Conservation (phyloP, 2,329 filamentous ascomycete species). For the Cladophialophora yegresii region DNA sequence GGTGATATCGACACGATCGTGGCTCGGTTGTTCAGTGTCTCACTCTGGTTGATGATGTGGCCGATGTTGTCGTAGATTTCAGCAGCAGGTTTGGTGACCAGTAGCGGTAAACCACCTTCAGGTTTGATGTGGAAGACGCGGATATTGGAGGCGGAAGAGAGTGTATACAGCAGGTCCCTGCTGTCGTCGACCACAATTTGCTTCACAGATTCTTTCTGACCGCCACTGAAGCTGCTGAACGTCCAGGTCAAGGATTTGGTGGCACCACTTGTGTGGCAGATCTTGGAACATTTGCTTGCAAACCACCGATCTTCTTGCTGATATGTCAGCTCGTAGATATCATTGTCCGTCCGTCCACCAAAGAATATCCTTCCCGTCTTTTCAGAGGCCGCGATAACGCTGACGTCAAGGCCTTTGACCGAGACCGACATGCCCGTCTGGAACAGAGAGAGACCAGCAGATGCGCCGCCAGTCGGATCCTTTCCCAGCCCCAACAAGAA, state of each 20-base stretch:
- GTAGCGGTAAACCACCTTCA: slow-evolving; percentile 54
- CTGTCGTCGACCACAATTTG: slow-evolving; percentile 88
- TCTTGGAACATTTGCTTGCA: slow-evolving; percentile 78
- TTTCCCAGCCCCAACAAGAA: slow-evolving; percentile 81
- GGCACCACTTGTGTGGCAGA: slow-evolving; percentile 75
- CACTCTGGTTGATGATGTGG: slow-evolving; percentile 75
- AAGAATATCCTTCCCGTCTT: slow-evolving; percentile 92
- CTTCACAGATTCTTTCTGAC: slow-evolving; percentile 56
- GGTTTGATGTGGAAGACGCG: slow-evolving; percentile 84
- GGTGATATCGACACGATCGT: slow-evolving; percentile 81
- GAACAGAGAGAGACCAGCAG: slow-evolving; percentile 71
- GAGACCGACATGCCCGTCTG: slow-evolving; percentile 83
- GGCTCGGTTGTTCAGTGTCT: slow-evolving; percentile 69
- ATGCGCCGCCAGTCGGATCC: slow-evolving; percentile 60
- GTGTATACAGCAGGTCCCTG: slow-evolving; percentile 82
- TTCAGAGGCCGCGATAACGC: slow-evolving; percentile 73
- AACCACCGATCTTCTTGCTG: slow-evolving; percentile 99
- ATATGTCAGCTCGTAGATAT: slow-evolving; percentile 92
- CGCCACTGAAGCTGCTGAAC: slow-evolving; percentile 26
- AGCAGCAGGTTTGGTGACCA: slow-evolving; percentile 57
- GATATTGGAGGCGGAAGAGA: slow-evolving; percentile 85
- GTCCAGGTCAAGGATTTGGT: slow-evolving; percentile 63
- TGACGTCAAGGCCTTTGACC: slow-evolving; percentile 74
- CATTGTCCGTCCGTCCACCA: slow-evolving; percentile 74
- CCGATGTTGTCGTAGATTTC: slow-evolving; percentile 70